Evolutionary conservation across 768 basidiomycete genomes (phyloP).

Genomic region (Collybiopsis luxurians): DNA sequence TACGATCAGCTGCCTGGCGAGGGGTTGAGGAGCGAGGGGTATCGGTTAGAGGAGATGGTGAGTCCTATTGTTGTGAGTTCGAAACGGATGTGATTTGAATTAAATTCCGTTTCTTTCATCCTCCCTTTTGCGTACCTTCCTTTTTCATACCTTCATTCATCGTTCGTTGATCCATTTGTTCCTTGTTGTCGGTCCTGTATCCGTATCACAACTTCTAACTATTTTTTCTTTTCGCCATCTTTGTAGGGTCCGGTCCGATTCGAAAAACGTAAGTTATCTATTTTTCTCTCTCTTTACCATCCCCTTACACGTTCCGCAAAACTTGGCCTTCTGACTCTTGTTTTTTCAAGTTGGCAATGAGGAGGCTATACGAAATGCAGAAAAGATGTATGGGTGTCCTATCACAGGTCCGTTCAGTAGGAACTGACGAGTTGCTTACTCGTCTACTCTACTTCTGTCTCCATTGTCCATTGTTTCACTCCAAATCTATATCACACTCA

Average conservation of each 20-base stretch:
- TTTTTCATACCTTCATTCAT: no score
- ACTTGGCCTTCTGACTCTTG: neutral
- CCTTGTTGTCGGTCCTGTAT: no score
- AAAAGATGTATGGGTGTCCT: conserved; percentile 31
- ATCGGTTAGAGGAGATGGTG: conserved; percentile 37
- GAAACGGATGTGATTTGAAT: no score
- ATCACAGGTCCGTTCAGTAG: conserved; percentile 28
- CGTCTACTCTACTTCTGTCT: no score
- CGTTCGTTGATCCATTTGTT: neutral
- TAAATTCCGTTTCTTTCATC: conserved; percentile 21
- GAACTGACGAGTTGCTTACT: no score
- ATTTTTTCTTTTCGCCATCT: no score
- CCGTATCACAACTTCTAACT: no score
- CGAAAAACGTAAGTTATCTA: conserved; percentile 31
- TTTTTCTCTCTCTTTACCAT: no score
- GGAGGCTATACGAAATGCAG: no score
- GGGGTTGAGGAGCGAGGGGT: conserved; percentile 36
- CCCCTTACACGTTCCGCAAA: neutral
- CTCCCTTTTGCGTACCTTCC: neutral
- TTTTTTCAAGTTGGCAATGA: neutral
- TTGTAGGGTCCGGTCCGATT: conserved; percentile 34
- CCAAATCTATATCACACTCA: no score
- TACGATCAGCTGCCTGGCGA: conserved; percentile 37
- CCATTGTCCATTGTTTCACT: no score
- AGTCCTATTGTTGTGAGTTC: neutral